Percentiles rank a stretch among this genome's conserved stretches.
These are phyloP conservation scores for Herpetospermum pedunculosum DNA, from an alignment of 306 rosid species.

Conservation along the genomic window DNA sequence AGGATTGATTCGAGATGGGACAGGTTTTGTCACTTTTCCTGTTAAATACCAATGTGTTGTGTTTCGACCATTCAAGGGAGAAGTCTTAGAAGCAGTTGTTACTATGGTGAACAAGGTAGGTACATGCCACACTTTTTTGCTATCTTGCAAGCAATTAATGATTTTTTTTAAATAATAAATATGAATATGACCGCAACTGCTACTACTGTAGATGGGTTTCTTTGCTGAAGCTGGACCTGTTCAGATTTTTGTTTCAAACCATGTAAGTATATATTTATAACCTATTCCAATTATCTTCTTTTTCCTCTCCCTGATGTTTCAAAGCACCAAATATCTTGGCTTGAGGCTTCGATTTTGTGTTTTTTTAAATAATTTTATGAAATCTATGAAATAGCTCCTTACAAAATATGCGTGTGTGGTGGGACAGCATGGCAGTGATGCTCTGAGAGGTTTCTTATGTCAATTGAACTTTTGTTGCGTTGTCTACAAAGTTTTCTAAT, in stretches of 20 bases:
- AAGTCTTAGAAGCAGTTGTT: conserved; percentile 92
- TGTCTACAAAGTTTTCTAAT: not conserved
- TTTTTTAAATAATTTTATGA: not conserved
- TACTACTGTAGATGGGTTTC: conserved; percentile 68
- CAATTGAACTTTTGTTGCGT: not conserved
- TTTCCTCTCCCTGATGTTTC: not conserved
- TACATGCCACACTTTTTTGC: not conserved
- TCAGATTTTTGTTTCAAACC: conserved; percentile 93
- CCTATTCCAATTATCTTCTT: not conserved
- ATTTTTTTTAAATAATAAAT: not conserved
- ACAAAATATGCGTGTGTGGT: not conserved
- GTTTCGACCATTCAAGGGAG: conserved; percentile 92
- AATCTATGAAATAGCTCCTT: not conserved
- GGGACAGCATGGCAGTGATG: not conserved
- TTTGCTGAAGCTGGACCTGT: conserved; percentile 99
- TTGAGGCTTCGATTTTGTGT: not conserved
- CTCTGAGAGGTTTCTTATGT: not conserved
- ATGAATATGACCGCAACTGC: conserved; percentile 8
- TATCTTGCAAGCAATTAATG: not conserved
- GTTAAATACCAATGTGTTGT: conserved; percentile 97
- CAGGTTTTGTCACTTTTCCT: conserved; percentile 91
- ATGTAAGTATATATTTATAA: conserved; percentile 32
- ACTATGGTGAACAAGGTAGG: conserved; percentile 91
- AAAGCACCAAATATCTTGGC: not conserved
- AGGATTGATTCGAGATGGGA: conserved; percentile 84